Percentiles rank a stretch among this genome's conserved stretches.
These are phyloP conservation scores for Pelagophyceae sp. DNA, from an alignment of 352 stramenopile genomes.

Conservation along the genomic window DNA sequence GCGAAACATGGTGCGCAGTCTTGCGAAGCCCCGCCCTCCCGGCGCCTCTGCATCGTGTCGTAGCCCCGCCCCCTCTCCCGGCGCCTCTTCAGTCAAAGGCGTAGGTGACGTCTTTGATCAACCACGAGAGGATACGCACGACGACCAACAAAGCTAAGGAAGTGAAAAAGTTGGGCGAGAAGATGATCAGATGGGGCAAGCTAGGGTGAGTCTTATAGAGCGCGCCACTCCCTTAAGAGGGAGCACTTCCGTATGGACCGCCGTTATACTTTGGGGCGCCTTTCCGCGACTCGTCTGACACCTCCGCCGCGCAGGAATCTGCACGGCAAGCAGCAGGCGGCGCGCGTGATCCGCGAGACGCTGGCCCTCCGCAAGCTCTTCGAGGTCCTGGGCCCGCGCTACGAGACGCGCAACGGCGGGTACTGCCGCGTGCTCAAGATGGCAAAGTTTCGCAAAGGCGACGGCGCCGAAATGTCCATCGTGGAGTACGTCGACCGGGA, in stretches of 20 bases:
- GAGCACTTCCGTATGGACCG: constrained; percentile 11
- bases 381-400: constrained; percentile 83
- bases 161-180: too few relatives aligned
- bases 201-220: too few relatives aligned
- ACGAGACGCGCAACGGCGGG: constrained; percentile 72
- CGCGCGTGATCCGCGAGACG: constrained; percentile 71
- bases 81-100: not conserved
- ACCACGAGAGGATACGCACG: constrained; percentile 93
- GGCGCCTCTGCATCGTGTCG: not conserved
- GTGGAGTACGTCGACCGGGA: constrained; percentile 92
- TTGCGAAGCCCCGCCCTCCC: too few relatives aligned
- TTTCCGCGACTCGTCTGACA: constrained; percentile 19
- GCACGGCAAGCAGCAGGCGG: constrained; percentile 65
- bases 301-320: constrained; percentile 30
- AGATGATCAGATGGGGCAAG: too few relatives aligned
- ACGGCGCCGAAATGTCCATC: constrained; percentile 91
- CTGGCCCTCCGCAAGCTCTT: constrained; percentile 88
- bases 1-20: constrained; percentile 74
- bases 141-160: constrained; percentile 91
- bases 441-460: constrained; percentile 72
- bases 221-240: too few relatives aligned
- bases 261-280: constrained; percentile 8
- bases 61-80: not conserved
- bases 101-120: constrained; percentile 81
- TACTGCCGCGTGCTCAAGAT: constrained; percentile 93